Evolutionary conservation across 768 basidiomycete genomes (phyloP).

Genomic region (Tricholoma matsutake): DNA sequence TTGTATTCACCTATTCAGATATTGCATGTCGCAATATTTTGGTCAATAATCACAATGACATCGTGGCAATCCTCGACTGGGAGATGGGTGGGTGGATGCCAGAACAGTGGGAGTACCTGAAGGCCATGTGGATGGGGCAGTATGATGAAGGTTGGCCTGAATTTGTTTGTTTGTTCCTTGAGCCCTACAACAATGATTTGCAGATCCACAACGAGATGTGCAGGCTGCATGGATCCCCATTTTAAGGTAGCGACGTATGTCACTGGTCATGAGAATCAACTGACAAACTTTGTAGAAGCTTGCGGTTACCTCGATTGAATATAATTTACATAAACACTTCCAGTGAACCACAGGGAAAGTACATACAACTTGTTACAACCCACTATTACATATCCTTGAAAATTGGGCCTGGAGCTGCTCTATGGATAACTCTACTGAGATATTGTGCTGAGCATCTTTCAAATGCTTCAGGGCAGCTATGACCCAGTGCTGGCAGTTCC

Average conservation of each 20-base stretch:
- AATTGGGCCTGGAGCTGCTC: too few relatives aligned
- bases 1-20: slow-evolving; percentile 14
- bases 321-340: background rate
- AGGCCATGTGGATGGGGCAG: too few relatives aligned
- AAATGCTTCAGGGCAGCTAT: background rate
- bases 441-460: too few relatives aligned
- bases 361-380: background rate
- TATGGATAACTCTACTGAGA: too few relatives aligned
- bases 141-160: slow-evolving; percentile 8
- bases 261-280: background rate
- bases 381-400: background rate
- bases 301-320: background rate
- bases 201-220: slow-evolving; percentile 5
- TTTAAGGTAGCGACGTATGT: slow-evolving; percentile 4
- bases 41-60: slow-evolving; percentile 6
- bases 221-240: slow-evolving; percentile 3
- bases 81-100: too few relatives aligned
- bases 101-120: too few relatives aligned
- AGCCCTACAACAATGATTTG: slow-evolving; percentile 4
- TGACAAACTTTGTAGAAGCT: too few relatives aligned
- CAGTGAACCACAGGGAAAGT: background rate
- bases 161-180: slow-evolving; percentile 5
- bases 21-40: slow-evolving; percentile 13
- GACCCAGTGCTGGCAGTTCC: slow-evolving; percentile 7
- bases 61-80: too few relatives aligned